phyloP scores from a whole-genome alignment of 1,284 basidiomycete species.

The Ganoderma lucidum region DNA sequence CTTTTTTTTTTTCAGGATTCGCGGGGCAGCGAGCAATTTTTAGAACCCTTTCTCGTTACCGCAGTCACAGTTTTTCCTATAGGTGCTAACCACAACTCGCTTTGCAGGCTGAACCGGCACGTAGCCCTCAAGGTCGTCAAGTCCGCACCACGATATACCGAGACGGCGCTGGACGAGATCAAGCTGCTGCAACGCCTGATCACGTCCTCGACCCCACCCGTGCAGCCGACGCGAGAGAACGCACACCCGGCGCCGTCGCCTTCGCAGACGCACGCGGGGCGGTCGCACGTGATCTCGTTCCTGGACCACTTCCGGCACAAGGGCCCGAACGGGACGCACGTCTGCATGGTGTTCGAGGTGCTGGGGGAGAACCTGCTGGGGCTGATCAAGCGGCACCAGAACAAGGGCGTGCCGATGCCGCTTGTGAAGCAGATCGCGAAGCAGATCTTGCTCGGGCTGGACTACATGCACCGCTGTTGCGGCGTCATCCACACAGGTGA shows the following conservation, averaged over 20 bases:
- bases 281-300: conserved; percentile 92
- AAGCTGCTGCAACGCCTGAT: conserved; percentile 97
- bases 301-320: conserved; percentile 97
- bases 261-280: conserved; percentile 73
- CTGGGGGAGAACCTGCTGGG: conserved; percentile 98
- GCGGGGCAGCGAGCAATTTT: not conserved
- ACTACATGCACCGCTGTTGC: conserved; percentile 98
- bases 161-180: conserved; percentile 98
- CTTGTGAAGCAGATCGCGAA: conserved; percentile 98
- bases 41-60: not conserved
- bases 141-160: conserved; percentile 96
- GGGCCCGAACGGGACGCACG: conserved; percentile 96
- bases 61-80: not conserved
- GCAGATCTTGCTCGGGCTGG: conserved; percentile 93
- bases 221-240: conserved; percentile 54
- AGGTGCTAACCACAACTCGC: conserved; percentile 15
- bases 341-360: conserved; percentile 99
- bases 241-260: conserved; percentile 73
- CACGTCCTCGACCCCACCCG: conserved; percentile 81
- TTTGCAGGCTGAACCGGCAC: conserved; percentile 86
- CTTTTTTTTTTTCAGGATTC: not conserved
- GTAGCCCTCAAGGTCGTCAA: conserved; percentile 99
- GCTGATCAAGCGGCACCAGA: conserved; percentile 95
- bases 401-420: conserved; percentile 93
- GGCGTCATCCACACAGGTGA: conserved; percentile 94